Evolutionary conservation across 306 rosid genomes (phyloP).

Genomic region (Acacia confusa): DNA sequence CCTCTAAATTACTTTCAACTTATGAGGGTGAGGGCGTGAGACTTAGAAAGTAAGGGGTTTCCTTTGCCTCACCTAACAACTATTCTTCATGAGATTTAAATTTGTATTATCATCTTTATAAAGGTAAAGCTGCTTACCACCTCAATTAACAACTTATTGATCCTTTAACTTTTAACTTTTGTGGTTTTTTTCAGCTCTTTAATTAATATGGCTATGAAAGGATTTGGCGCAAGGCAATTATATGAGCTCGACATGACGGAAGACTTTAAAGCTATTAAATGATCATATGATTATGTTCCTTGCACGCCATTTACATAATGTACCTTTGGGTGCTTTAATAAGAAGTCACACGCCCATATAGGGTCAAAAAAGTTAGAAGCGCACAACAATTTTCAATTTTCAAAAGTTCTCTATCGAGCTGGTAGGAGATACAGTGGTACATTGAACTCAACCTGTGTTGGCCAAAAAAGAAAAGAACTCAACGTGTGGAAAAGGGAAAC

Average conservation of each 20-base stretch:
- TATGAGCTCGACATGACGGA: background rate
- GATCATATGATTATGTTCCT: background rate
- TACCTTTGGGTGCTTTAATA: background rate
- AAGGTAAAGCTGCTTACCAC: too few species aligned
- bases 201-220: background rate
- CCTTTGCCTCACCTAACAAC: too few species aligned
- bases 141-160: too few species aligned
- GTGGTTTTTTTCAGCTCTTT: too few species aligned
- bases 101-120: too few species aligned
- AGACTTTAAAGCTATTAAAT: too few species aligned
- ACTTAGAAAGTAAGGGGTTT: too few species aligned
- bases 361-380: background rate
- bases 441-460: background rate
- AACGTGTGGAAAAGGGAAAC: background rate
- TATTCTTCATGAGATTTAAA: too few species aligned
- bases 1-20: background rate
- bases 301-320: background rate
- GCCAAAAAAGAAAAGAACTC: background rate
- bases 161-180: background rate
- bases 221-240: background rate
- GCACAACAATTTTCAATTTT: background rate
- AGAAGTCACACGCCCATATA: background rate
- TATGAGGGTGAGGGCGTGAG: too few species aligned
- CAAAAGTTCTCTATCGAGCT: background rate
- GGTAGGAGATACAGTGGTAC: background rate